Conservation (phyloP, 768 basidiomycete species). For the Mycena belliarum region DNA sequence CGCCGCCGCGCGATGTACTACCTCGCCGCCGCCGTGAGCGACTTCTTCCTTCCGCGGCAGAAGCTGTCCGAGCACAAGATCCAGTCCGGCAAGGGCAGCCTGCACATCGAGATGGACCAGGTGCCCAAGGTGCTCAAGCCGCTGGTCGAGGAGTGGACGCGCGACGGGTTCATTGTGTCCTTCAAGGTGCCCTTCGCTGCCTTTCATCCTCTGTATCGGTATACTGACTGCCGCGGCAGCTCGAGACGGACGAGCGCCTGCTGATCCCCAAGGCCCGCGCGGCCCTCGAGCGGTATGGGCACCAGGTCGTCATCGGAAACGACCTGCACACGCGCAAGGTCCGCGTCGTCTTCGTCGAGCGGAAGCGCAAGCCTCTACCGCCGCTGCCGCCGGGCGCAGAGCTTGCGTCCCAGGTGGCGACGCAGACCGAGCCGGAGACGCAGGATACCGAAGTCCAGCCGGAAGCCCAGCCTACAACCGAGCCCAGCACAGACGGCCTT, state of each 20-base stretch:
- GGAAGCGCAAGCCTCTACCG: slow-evolving; percentile 29
- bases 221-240: slow-evolving; percentile 42
- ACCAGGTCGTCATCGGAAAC: slow-evolving; percentile 97
- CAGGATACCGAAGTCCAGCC: not conserved
- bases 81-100: slow-evolving; percentile 91
- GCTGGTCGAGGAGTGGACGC: slow-evolving; percentile 92
- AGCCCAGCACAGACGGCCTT: no score
- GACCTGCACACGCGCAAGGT: slow-evolving; percentile 89
- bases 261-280: slow-evolving; percentile 88
- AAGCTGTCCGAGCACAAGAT: slow-evolving; percentile 98
- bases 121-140: slow-evolving; percentile 95
- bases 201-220: no score
- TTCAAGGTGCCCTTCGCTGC: slow-evolving; percentile 74
- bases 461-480: no score
- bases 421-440: not conserved
- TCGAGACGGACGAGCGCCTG: slow-evolving; percentile 85
- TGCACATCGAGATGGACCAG: slow-evolving; percentile 97
- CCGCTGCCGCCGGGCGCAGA: slow-evolving; percentile 22
- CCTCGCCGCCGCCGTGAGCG: slow-evolving; percentile 95
- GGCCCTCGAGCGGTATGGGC: slow-evolving; percentile 91
- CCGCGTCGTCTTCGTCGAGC: slow-evolving; percentile 90
- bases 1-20: slow-evolving; percentile 87
- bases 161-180: slow-evolving; percentile 88
- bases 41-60: slow-evolving; percentile 93
- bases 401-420: not conserved